Base-by-base conservation (phyloP, 2,329 filamentous ascomycete genomes). In the Monilinia vaccinii-corymbosi region DNA sequence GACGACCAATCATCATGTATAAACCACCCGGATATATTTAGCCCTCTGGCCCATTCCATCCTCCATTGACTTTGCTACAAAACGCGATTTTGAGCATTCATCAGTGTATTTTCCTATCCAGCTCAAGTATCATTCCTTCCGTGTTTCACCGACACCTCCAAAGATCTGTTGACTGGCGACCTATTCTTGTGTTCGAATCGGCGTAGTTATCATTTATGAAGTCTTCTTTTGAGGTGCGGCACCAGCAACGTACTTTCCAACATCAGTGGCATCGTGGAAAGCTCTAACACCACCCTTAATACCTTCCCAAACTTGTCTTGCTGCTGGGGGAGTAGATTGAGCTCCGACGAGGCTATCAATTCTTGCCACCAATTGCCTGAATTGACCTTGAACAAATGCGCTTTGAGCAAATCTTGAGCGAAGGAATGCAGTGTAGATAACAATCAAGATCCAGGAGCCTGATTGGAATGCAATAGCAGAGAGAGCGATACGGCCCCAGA, bases 381-480 rank as follows among this genome's bases (percentile, higher is more conserved):
- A 87, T 51, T 89, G 86, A 69, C 81, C 83, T 79, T 96, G 90
- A n/a, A 97, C 89, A 71, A 97, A 96, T 65, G 79, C 83, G 82
- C 91, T 97, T 81, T 97, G 93, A 61, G 86, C 80, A 77, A 87
- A 93, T 71, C 94, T 87, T 46, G 92, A 89, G 68, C 94, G 90
- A 73, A 97, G 84, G 82, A 99, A 99, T 68, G 85, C 82, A 66
- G 91, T 91, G 83, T 97, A 99, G 73, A 96, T 75, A 63, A 77
- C 77, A 63, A 99, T 77, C 56, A 97, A 80, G 71, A 97, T 85
- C 91, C 93, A 97, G 64, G 90, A 94, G 67, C 91, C 87, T 74
- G 87, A 90, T 77, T 87, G 85, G 83, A 97, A 97, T 68, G 95
- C 79, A 64, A 97, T 76, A 63, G 91, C 90, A 36, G 89, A 87